Base-by-base conservation (phyloP, 352 stramenopile genomes). In the Aphanomyces euteiches region DNA sequence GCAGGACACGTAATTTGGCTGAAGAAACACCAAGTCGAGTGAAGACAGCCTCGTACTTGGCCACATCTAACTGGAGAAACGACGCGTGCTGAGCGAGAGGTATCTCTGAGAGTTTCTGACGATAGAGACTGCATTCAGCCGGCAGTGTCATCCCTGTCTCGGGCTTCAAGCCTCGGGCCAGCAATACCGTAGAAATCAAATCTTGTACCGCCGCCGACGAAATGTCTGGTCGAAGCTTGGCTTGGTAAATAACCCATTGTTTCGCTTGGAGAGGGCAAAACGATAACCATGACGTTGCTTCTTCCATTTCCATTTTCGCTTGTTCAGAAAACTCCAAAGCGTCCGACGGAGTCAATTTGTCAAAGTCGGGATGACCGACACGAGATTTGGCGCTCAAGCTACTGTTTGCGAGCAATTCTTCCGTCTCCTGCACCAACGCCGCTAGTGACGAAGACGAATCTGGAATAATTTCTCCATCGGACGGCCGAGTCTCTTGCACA, bases 41-140 rank as follows among this genome's bases (percentile, higher is more conserved):
- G 43, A 83, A 93, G 7, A 91, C 75, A 74, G 90, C 88, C 72
- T 92, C 80, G 70, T 79, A 87, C n/a, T 81, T 89, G 43, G 84
- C 65, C 6, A 73, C 80, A 53, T 89, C 28, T 28, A 28, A 28
- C 28, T 28, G 28, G 28, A 28, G 28, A n/a, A 61, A 61, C 54
- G 36, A 19, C 15, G 50, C 6, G 37, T 15, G 10, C 38, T 36
- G 38, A 28, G 28, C 28, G 28, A 28, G 28, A 39, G 40, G 13
- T 21, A 19, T 12, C 6, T 48, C 17, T 3, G n/a, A 28, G 59
- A 67, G 13, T 7, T 56, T 50, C 43, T 19, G 39, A 56, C 19
- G 39, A 34, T 56, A 39, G 40, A 56, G 7, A 54, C 21, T 45
- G 21, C 17, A 17, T 37, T 21, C 19, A 19, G 10, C 19, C 8